Evolutionary conservation across 352 stramenopile genomes (phyloP).

Genomic region (Phytophthora hibernalis): DNA sequence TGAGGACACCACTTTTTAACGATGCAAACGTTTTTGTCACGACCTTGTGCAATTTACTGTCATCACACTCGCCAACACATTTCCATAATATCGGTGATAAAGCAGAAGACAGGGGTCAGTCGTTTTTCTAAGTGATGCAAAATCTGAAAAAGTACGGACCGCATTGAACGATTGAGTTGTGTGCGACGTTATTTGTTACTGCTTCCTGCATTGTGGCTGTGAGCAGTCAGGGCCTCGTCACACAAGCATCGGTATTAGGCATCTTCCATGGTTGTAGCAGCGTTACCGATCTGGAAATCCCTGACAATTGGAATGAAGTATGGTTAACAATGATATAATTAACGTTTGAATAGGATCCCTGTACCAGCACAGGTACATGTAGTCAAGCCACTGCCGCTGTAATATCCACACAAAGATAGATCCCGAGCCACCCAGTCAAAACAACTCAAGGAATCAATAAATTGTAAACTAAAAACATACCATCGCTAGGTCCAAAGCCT

Average conservation of each 20-base stretch:
- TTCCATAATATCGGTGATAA: no score
- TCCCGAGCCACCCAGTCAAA: slow-evolving; percentile 27
- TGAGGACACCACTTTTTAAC: no score
- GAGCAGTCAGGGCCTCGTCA: slow-evolving; percentile 66
- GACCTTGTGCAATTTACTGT: no score
- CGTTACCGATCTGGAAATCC: slow-evolving; percentile 43
- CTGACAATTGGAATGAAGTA: slow-evolving; percentile 19
- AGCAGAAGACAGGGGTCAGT: no score
- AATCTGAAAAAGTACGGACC: slow-evolving; percentile 32
- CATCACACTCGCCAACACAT: no score
- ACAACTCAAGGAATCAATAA: not conserved
- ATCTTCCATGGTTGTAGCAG: slow-evolving; percentile 71
- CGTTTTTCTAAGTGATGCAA: not conserved
- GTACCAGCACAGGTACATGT: slow-evolving; percentile 55
- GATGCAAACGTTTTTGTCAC: no score
- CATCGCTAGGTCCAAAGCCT: slow-evolving; percentile 65
- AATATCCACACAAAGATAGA: slow-evolving; percentile 52
- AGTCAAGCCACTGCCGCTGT: slow-evolving; percentile 47
- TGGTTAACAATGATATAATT: not conserved
- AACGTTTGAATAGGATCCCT: not conserved
- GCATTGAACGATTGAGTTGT: slow-evolving; percentile 61
- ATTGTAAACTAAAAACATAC: slow-evolving; percentile 25
- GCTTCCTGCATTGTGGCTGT: slow-evolving; percentile 61
- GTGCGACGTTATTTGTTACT: slow-evolving; percentile 54
- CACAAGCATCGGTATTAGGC: slow-evolving; percentile 68